Evolutionary conservation across 1,284 basidiomycete genomes (phyloP), one percentile per base, ranked within the genome.

Genomic region (Malassezia sympodialis): DNA sequence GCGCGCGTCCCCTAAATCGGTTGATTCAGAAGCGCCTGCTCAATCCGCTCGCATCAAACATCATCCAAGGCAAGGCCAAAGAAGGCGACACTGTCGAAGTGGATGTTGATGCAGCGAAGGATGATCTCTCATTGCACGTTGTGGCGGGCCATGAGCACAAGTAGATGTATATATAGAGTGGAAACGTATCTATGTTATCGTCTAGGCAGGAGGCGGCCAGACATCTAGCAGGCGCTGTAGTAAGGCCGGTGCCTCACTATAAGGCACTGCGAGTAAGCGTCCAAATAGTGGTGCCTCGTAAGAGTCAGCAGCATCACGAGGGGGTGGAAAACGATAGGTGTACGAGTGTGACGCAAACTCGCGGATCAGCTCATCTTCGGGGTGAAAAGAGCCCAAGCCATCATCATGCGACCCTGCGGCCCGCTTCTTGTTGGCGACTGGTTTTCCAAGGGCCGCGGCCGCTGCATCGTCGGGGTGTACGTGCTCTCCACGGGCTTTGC

Each of bases 1-100:
- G 90, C 17, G 90, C 90, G 0, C 79, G 90, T 27, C 86, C 87
- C 5, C 55, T 76, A 7, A 69, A 67, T 32, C 58, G 75, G 24
- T 53, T 73, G 15, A 62, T 76, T 31, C 64, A 63, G 45, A 68
- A 66, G 54, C 31, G 63, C 34, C 47, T 75, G 1, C 53, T 73
- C 15, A 66, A 65, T 31, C 69, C 68, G 15, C 42, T 75, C 3
- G 67, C 73, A 7, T 53, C 48, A 14, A 48, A 46, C 21, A 21
- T 67, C n/a, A 67, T 67, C 28, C 32, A 60, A 30, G 65, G 63
- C 24, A 55, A 46, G 15, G 44, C 62, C 24, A 44, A 42, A 12
- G 50, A 55, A 15, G 65, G 65, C 32, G 63, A 65, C 49, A 51
- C 43, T 24, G 56, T 67, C 1, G 41, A 48, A 8, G 47, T 64